phyloP scores from a whole-genome alignment of 2,329 filamentous ascomycete species.

The Fusarium paranaense region DNA sequence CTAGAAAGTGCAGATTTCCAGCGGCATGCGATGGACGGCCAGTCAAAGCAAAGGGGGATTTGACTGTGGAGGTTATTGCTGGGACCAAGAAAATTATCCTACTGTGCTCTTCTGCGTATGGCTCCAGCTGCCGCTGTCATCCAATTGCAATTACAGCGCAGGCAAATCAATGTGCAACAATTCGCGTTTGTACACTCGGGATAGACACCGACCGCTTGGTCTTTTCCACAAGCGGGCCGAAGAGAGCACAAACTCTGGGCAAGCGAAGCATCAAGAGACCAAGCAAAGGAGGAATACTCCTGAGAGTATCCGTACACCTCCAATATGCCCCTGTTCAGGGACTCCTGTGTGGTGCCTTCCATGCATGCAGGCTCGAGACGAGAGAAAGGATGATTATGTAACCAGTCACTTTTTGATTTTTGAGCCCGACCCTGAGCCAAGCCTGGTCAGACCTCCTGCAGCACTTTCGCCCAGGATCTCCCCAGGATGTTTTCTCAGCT shows the following conservation, averaged over 20 bases:
- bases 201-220: background rate
- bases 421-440: background rate
- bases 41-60: constrained; percentile 16
- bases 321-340: background rate
- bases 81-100: constrained; percentile 4
- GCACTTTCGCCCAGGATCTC: constrained; percentile 4
- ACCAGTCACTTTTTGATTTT: background rate
- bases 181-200: background rate
- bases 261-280: background rate
- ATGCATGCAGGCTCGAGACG: background rate
- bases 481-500: background rate
- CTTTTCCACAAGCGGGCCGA: constrained; percentile 1
- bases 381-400: constrained; percentile 3
- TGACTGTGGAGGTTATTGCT: constrained; percentile 11
- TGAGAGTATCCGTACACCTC: background rate
- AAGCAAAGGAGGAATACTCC: background rate
- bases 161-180: background rate
- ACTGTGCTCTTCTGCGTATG: background rate
- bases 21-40: constrained; percentile 9
- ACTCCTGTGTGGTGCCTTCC: background rate
- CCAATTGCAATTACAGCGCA: constrained; percentile 3
- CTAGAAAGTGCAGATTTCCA: constrained; percentile 19
- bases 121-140: background rate
- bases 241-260: background rate
- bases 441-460: constrained; percentile 4